Evolutionary conservation across 78 protist species (phyloP), one percentile per base, ranked within the genome.

Genomic region (Dictyostelium capitatum): DNA sequence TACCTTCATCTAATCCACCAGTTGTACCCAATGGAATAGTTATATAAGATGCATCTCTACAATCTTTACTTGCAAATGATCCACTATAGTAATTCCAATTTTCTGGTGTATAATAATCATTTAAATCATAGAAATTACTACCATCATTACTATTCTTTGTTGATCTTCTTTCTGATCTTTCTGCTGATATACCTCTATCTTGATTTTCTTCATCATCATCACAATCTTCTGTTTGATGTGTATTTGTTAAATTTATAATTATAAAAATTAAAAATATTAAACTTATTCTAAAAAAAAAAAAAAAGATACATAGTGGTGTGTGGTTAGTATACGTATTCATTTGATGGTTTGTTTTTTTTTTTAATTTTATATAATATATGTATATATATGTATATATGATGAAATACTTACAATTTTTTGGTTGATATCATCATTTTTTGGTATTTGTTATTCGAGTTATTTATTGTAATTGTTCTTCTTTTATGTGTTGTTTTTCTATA

Each of bases 11-110:
- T 11, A 82, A 51, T 20, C 89, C 89, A 48, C 89, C 89, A 69
- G 73, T 32, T 53, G 89, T 82, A 69, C 89, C 89, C 2, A 82
- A 46, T 69, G 89, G 89, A n/a, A 82, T 69, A 12, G 89, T 82
- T 32, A 82, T 69, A 50, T 54, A 80, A 14, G 77, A 59, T 41
- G 85, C 85, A 14, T n/a, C 46, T 25, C 47, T 80, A 80, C 85
- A 80, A 59, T 80, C 72, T 56, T 59, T 43, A 0, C 19, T 43
- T 1, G 74, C 37, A 62, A 59, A 80, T 59, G 64, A 53, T 53
- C 83, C 83, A 78, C 72, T 78, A 32, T 25, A 72, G 43, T 72
- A 72, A 46, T 72, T 72, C 57, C 48, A 72, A 72, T 50, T 46
- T 17, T 43, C 54, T 78, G 83, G 69, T 78, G 65, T 20, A 53